Conservation (phyloP, 805 yeast genomes). For the Lachancea cidri region DNA sequence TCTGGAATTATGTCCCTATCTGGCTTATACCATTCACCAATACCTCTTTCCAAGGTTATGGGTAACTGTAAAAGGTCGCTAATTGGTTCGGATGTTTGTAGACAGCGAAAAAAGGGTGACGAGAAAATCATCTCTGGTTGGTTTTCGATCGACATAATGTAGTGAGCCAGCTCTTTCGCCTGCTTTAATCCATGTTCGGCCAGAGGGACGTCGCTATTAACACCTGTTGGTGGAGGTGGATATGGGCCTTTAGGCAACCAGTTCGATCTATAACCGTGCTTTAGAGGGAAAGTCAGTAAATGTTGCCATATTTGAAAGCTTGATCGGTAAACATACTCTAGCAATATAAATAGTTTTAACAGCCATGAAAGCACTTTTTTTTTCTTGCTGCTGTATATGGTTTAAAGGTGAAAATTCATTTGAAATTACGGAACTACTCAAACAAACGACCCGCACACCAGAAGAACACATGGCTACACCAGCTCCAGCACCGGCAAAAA, state of each 20-base stretch:
- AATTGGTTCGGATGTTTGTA: conserved; percentile 73
- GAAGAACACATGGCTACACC: neutral
- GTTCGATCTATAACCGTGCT: conserved; percentile 86
- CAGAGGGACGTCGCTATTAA: conserved; percentile 82
- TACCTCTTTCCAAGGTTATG: conserved; percentile 69
- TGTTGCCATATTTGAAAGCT: neutral
- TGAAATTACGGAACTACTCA: neutral
- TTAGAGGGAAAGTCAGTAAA: neutral
- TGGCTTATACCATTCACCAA: conserved; percentile 90
- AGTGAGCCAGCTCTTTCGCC: conserved; percentile 71
- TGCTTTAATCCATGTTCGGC: conserved; percentile 87
- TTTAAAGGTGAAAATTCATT: neutral
- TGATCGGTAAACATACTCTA: conserved; percentile 34
- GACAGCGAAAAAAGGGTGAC: conserved; percentile 87
- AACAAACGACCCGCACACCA: neutral
- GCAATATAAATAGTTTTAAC: conserved; percentile 61
- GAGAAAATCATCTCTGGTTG: conserved; percentile 67
- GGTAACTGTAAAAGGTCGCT: conserved; percentile 54
- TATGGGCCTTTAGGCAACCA: conserved; percentile 71
- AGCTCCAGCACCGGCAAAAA: conserved; percentile 16
- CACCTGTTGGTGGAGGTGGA: conserved; percentile 80
- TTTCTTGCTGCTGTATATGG: neutral
- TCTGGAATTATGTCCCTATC: conserved; percentile 62
- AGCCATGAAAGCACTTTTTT: conserved; percentile 32
- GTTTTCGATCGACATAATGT: conserved; percentile 45